Percentiles rank a stretch among this genome's conserved stretches.
These are phyloP conservation scores for Penicillium sp. DNA, from an alignment of 2,329 filamentous ascomycete genomes.

Conservation along the genomic window DNA sequence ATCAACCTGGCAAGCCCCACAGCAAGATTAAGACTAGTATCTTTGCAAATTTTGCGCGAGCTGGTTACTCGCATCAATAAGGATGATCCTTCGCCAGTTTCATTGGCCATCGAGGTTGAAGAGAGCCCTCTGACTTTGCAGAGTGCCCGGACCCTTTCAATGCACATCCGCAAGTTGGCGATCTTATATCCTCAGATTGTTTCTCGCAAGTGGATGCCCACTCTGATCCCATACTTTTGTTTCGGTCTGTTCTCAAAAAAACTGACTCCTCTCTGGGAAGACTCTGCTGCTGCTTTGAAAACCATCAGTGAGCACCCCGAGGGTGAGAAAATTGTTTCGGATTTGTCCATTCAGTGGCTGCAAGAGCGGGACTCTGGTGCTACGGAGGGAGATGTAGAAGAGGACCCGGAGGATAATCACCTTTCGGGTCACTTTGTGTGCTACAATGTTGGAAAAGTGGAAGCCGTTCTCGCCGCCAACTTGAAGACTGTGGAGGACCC, in stretches of 20 bases:
- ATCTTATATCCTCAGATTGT: constrained; percentile 61
- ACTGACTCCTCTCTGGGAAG: constrained; percentile 83
- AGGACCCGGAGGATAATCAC: constrained; percentile 23
- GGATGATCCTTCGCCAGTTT: constrained; percentile 44
- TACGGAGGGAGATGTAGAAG: constrained; percentile 26
- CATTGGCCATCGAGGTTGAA: constrained; percentile 75
- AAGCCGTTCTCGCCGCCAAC: constrained; percentile 52
- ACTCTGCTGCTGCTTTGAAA: constrained; percentile 72
- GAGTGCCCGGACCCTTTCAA: constrained; percentile 73
- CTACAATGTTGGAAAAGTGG: constrained; percentile 66
- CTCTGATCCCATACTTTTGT: constrained; percentile 75
- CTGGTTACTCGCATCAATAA: constrained; percentile 54
- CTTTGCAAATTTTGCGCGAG: constrained; percentile 68
- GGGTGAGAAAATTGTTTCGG: constrained; percentile 71
- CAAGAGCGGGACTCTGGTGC: constrained; percentile 32
- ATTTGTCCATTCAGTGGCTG: constrained; percentile 78
- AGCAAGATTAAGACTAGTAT: constrained; percentile 70
- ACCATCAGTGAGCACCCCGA: constrained; percentile 67
- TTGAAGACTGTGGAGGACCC: constrained; percentile 56
- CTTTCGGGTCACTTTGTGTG: constrained; percentile 70
- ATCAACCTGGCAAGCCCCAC: constrained; percentile 73
- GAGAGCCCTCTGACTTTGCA: constrained; percentile 74
- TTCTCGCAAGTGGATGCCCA: constrained; percentile 64
- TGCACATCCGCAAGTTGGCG: constrained; percentile 79
- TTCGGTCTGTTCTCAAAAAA: constrained; percentile 88